Evolutionary conservation across 495 filamentous ascomycete genomes (phyloP).

Genomic region (Amorphotheca resinae): DNA sequence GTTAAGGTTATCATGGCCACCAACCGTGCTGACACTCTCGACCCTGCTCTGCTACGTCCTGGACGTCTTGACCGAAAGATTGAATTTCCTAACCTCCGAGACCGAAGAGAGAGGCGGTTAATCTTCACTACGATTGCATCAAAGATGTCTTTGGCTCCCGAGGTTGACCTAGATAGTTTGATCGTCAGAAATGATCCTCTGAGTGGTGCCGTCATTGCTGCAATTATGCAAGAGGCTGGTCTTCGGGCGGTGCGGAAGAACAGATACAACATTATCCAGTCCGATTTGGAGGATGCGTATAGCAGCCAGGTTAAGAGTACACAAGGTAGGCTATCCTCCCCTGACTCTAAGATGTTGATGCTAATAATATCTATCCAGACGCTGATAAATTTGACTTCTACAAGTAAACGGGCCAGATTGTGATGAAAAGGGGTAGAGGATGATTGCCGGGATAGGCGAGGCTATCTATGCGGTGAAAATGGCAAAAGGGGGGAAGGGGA

Average conservation of each 20-base stretch:
- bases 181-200: conserved; percentile 95
- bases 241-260: conserved; percentile 94
- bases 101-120: conserved; percentile 83
- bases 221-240: conserved; percentile 98
- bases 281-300: conserved; percentile 91
- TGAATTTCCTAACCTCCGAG: conserved; percentile 84
- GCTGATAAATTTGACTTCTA: conserved; percentile 17
- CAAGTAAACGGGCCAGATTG: conserved; percentile 5
- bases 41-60: conserved; percentile 85
- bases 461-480: too few relatives aligned
- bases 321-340: conserved; percentile 59
- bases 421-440: background rate
- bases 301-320: conserved; percentile 86
- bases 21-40: conserved; percentile 92
- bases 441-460: too few relatives aligned
- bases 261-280: conserved; percentile 96
- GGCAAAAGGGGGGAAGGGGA: conserved; percentile 2
- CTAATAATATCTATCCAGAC: background rate
- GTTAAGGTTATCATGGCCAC: conserved; percentile 99
- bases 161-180: conserved; percentile 89
- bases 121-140: conserved; percentile 93
- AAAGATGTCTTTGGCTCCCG: conserved; percentile 93
- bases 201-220: conserved; percentile 90
- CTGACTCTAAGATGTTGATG: background rate
- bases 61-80: conserved; percentile 97